Evolutionary conservation across 768 basidiomycete species (phyloP), one percentile per base, ranked within the genome.

Genomic region (Auricularia heimuer): DNA sequence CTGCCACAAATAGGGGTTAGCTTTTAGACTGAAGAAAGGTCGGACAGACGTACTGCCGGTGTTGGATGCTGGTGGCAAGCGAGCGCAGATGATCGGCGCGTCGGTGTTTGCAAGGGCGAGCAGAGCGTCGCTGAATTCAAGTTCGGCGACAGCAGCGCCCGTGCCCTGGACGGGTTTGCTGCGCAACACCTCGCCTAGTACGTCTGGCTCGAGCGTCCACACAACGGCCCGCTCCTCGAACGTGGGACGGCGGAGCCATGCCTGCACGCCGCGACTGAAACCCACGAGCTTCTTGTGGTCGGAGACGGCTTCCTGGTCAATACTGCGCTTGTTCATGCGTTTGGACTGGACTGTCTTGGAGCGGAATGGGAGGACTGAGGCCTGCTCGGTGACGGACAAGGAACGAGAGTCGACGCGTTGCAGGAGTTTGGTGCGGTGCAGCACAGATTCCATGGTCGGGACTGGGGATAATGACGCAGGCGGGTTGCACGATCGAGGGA

Each of bases 241-340:
- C 71, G 87, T 87, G 33, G 87, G 85, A 3, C 90, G 86, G 44
- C 79, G 77, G 67, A 84, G 79, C 90, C 90, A 92, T n/a, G 76
- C 80, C 54, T 79, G 80, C 58, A 92, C 76, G 64, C 87, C 86
- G 14, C 77, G 76, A 70, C 86, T 87, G 47, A 74, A 70, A n/a
- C 62, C 45, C 21, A 44, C 44, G 14, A 69, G 42, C 21, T 45
- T 51, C 33, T 66, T 67, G 51, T 35, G 58, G 68, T 63, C 62
- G 61, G 63, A 33, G 69, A 63, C 18, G 65, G 67, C 54, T 67
- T 68, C 4, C 4, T 65, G 74, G n/a, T 70, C 71, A 11, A 70
- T 67, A 67, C 68, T 2, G 66, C 66, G 35, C 62, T 7, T 21
- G 65, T 47, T 70, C 71, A 67, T 33, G 58, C 61, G 63, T 6